Evolutionary conservation across 164 flowering plant species (phyloP).

Genomic region (Stephania yunnanensis): DNA sequence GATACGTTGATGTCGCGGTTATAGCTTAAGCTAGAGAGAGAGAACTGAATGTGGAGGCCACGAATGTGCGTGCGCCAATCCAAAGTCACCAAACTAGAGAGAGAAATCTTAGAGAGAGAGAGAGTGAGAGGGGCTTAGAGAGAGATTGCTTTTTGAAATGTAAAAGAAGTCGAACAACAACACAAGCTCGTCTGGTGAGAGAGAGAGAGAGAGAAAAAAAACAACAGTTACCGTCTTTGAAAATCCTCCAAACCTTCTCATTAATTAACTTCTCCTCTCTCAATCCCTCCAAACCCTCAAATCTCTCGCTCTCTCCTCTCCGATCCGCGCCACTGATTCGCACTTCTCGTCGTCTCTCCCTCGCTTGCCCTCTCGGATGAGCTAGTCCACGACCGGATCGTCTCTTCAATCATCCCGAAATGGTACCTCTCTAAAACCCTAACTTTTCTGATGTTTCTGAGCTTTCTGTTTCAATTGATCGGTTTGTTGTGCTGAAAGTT

Average conservation of each 20-base stretch:
- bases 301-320: not conserved
- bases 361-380: constrained; percentile 10
- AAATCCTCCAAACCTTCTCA: not conserved
- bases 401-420: not conserved
- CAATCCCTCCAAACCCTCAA: not conserved
- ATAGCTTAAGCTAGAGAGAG: not conserved
- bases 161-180: not conserved
- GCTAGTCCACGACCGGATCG: constrained; percentile 4
- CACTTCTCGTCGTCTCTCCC: not conserved
- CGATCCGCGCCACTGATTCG: constrained; percentile 12
- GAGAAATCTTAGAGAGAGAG: not conserved
- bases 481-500: not conserved
- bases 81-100: not conserved
- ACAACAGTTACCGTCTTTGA: not conserved
- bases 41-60: constrained; percentile 15
- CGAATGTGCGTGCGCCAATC: constrained; percentile 5
- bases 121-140: constrained; percentile 1
- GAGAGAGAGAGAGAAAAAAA: constrained; percentile 11
- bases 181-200: constrained; percentile 5
- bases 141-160: not conserved
- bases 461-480: not conserved
- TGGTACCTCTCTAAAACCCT: constrained; percentile 2
- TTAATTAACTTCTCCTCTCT: not conserved
- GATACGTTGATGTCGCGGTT: not conserved
- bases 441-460: not conserved